A percentile compares a stretch with the other conserved stretches of the same genome.
Evolutionary conservation across 73 alveolate genomes (phyloP).

Genomic region (Paramecium sexaurelia): DNA sequence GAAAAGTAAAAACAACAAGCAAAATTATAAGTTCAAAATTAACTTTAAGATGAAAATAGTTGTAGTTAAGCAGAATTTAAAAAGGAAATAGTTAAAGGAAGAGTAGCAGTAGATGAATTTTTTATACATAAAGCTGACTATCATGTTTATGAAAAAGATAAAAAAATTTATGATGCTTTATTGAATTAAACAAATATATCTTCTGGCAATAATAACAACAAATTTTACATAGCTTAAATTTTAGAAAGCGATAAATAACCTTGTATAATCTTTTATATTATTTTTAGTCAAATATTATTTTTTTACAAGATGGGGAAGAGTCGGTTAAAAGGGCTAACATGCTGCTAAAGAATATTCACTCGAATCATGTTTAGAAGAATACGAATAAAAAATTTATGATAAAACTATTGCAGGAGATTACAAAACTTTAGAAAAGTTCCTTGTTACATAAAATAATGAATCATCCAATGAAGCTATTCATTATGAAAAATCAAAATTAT

Average conservation of each 20-base stretch:
- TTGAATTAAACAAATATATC: neutral
- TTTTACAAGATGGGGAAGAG: conserved; percentile 36
- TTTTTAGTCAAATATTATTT: neutral
- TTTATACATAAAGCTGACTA: neutral
- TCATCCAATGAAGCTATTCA: neutral
- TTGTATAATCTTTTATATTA: neutral
- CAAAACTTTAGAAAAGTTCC: neutral
- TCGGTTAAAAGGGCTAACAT: conserved; percentile 19
- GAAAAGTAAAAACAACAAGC: neutral
- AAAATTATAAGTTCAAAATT: neutral
- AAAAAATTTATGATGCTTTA: neutral
- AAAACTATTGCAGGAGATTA: conserved; percentile 35
- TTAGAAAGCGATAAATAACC: conserved; percentile 9
- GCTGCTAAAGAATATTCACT: neutral
- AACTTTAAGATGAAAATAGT: neutral
- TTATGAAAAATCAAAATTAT: neutral
- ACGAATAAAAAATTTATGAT: conserved; percentile 1
- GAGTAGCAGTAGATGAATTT: conserved; percentile 5
- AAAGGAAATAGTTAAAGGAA: conserved; percentile 22
- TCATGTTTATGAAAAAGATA: neutral
- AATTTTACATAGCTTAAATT: conserved; percentile 23
- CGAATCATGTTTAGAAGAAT: neutral
- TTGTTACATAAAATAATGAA: neutral
- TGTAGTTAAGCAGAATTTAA: neutral
- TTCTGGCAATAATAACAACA: neutral